Evolutionary conservation across 192 early-diverging fungal species (phyloP).

Genomic region (Backusella tuberculispora): DNA sequence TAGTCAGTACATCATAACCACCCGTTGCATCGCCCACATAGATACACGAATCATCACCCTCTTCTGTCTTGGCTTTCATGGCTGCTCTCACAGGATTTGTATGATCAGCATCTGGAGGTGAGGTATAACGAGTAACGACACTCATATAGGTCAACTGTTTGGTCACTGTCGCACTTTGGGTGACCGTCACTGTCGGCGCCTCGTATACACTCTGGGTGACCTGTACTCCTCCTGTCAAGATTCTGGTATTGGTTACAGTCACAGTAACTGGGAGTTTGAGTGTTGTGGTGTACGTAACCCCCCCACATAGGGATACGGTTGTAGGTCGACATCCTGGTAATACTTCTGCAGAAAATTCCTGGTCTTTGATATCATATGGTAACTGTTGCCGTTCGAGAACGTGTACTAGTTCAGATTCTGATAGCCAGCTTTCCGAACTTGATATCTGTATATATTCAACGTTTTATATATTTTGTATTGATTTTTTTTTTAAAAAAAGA

Average conservation of each 20-base stretch:
- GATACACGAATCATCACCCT: not conserved
- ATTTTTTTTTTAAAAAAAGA: not conserved
- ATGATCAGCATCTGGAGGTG: not conserved
- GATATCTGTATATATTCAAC: not conserved
- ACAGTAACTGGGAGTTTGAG: not conserved
- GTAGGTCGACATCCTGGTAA: not conserved
- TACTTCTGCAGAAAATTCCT: not conserved
- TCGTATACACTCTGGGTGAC: not conserved
- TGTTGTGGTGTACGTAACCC: not conserved
- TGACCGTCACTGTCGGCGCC: not conserved
- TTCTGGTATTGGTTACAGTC: not conserved
- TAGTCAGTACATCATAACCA: not conserved
- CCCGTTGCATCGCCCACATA: not conserved
- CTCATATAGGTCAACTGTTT: not conserved
- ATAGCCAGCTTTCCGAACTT: not conserved
- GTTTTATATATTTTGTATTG: not conserved
- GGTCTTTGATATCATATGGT: not conserved
- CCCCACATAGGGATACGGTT: not conserved
- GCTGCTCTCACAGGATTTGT: not conserved
- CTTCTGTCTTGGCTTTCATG: not conserved
- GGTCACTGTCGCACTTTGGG: not conserved
- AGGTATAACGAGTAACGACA: not conserved
- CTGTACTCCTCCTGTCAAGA: no score
- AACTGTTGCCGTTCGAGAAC: not conserved
- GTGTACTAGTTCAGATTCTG: not conserved